Evolutionary conservation across 352 stramenopile species (phyloP), one percentile per base, ranked within the genome.

Genomic region (Phytophthora chlamydospora): DNA sequence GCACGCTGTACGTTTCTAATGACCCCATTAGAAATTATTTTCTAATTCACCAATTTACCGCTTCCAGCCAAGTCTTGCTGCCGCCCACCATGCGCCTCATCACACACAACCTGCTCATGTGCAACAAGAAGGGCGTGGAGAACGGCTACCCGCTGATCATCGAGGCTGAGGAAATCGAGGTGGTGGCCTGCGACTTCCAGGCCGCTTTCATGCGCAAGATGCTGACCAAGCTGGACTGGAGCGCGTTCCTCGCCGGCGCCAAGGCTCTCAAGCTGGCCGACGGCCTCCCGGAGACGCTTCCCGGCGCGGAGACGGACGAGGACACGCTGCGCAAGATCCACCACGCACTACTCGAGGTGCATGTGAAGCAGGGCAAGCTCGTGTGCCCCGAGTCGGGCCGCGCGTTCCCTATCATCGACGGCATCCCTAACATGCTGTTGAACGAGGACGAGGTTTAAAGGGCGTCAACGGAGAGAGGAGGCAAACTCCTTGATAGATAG

Each of bases 401-500:
- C 13, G 90, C 92, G 51, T 99, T 99, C 76, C 89, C 94, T 16
- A 97, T 99, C 49, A 90, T 97, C 46, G 92, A 99, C 54, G 87
- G 95, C 56, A 99, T 99, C 71, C 96, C 97, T 7, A 99, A 99
- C 80, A 99, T 99, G 96, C 88, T 99, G 39, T 62, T 97, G 59
- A 85, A 88, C 45, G 89, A 97, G 62, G 89, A 97, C 58, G 89
- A 97, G 66, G 85, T 97, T n/a, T 96, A 85, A 71, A 32, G 14
- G 12, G 19, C 21, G n/a, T 14, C 11, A 16, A 4, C 14, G 13
- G 3, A 32, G 14, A 34, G 19, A 5, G 7, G 35, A 27, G 33
- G 17, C 9, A 14, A 51, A 32, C 9, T 19, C 19, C 21, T 60
- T 40, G 6, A 81, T 71, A 75, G 57, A 78, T 72, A 79, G 50